Conservation (phyloP, 352 stramenopile species). For the Globisporangium spinosum region DNA sequence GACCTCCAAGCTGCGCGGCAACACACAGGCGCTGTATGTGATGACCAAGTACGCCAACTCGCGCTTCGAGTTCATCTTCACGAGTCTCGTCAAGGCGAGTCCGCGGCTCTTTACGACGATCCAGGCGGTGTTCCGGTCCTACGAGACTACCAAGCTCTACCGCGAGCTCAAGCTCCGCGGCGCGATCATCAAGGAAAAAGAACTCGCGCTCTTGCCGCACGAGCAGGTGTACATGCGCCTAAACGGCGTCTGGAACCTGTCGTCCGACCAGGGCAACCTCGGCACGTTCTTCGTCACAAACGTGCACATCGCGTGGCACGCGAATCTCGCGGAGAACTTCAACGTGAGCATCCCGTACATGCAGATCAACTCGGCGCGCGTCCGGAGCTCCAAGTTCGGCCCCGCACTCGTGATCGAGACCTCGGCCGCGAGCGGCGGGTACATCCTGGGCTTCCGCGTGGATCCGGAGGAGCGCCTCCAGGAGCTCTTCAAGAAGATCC, state of each 20-base stretch:
- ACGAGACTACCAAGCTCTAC: conserved; percentile 92
- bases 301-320: conserved; percentile 91
- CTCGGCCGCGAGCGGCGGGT: conserved; percentile 67
- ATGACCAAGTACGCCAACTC: conserved; percentile 87
- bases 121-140: conserved; percentile 89
- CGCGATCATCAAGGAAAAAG: conserved; percentile 89
- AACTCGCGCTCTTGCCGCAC: conserved; percentile 82
- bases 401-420: conserved; percentile 90
- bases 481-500: conserved; percentile 85
- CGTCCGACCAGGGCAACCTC: conserved; percentile 90
- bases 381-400: conserved; percentile 90
- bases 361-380: conserved; percentile 86
- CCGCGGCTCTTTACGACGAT: conserved; percentile 91
- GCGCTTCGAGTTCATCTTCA: conserved; percentile 95
- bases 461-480: conserved; percentile 84
- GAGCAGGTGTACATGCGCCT: conserved; percentile 89
- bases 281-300: conserved; percentile 93
- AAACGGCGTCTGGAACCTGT: conserved; percentile 91
- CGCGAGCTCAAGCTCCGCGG: conserved; percentile 91
- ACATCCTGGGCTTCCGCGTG: conserved; percentile 90
- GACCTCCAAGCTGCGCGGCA: conserved; percentile 86
- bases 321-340: conserved; percentile 92
- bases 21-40: conserved; percentile 90
- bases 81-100: conserved; percentile 89
- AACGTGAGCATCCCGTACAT: conserved; percentile 95